Evolutionary conservation across 2,329 filamentous ascomycete species (phyloP), one percentile per base, ranked within the genome.

Genomic region (Onygenales sp.): DNA sequence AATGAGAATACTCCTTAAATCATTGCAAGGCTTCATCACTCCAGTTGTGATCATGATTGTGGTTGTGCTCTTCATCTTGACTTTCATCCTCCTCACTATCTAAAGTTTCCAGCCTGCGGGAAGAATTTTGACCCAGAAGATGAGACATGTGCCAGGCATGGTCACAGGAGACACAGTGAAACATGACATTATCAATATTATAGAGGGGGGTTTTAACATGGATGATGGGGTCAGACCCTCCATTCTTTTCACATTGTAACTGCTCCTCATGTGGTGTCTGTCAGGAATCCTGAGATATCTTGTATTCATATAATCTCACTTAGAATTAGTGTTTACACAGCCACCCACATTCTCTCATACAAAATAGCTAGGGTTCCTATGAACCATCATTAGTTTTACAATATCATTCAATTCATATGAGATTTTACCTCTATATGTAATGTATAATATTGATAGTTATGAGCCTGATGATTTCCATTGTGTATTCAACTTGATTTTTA

Each of bases 71-170:
- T 21, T 63, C 56, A 33, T 39, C 46, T 37, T 13, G 32, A 21
- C 62, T 53, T 31, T 59, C 58, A 42, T 67, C 65, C 31, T 71
- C 59, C 13, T 55, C 52, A n/a, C 33, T 46, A 32, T 14, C 21
- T 3, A 27, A 27, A 3, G 21, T 27, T 27, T 27, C 21, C 21
- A 3, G 21, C 21, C 3, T 51, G 42, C 32, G 14, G 7, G 40
- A 33, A 13, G 21, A 39, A 36, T 60, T 56, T 54, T 55, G 54
- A 11, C 45, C 62, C 17, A 88, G 84, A 8, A 97, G 73, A 71
- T 98, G 92, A 55, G 92, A 82, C 58, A 86, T 84, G 67, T 98
- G 93, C 74, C 85, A 96, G 6, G 77, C 86, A 53, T 90, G 80
- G 56, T 82, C 85, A 67, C 93, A 98, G 27, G 72, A 74, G 0